Percentiles rank a stretch among this genome's conserved stretches.
These are phyloP conservation scores for Prunella vulgaris DNA, from an alignment of 257 asterid genomes.

Conservation along the genomic window DNA sequence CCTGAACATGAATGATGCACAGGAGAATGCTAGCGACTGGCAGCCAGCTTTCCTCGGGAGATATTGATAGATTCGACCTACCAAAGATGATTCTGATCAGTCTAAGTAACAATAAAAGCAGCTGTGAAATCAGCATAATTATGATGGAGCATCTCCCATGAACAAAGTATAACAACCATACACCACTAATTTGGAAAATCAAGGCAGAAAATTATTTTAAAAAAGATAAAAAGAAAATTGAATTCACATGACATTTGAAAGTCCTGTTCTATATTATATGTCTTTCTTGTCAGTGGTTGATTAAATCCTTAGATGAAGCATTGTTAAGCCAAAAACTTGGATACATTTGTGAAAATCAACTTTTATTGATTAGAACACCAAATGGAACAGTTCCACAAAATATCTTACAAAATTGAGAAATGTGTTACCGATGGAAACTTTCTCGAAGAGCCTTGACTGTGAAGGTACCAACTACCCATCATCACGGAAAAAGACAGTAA, in stretches of 20 bases:
- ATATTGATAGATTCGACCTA: slow-evolving; percentile 79
- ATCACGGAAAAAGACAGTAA: neutral
- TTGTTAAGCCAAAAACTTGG: neutral
- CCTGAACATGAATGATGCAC: slow-evolving; percentile 89
- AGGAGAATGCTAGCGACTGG: slow-evolving; percentile 90
- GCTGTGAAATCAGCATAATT: neutral
- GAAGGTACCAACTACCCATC: neutral
- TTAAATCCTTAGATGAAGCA: neutral
- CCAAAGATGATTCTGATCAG: slow-evolving; percentile 10
- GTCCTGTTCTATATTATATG: neutral
- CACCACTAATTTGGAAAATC: no score
- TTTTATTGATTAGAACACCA: neutral
- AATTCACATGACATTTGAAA: neutral
- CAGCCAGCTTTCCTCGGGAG: slow-evolving; percentile 97
- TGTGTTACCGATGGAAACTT: neutral
- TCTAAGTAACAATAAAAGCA: neutral
- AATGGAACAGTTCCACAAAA: neutral
- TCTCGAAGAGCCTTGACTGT: neutral
- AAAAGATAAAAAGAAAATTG: neutral
- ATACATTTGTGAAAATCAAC: neutral
- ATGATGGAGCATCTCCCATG: neutral
- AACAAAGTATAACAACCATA: neutral
- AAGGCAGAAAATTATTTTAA: no score
- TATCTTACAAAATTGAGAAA: neutral
- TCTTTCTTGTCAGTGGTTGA: neutral